Evolutionary conservation across 2,329 filamentous ascomycete genomes (phyloP), one percentile per base, ranked within the genome.

Genomic region (Ophiostoma sp.): DNA sequence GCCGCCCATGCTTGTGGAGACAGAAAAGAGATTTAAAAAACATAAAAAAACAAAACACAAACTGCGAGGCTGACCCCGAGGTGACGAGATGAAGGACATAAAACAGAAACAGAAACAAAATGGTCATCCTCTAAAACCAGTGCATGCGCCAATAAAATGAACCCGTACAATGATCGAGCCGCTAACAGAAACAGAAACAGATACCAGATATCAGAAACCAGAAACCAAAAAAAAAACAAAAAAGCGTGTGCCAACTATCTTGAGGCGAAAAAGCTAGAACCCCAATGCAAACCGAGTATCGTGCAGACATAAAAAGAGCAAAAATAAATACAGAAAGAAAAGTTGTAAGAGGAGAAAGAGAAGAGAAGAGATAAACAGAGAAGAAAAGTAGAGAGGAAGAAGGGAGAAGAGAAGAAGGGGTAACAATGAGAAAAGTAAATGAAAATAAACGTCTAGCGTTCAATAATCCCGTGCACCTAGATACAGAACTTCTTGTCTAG

Each of bases 401-500:
- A 67, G n/a, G 64, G 27, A 62, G 6, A 20, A 64, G 33, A 62
- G 41, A 11, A 64, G 17, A 52, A 36, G 17, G 31, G 52, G 23
- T 13, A 7, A 23, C 17, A 5, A 64, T 48, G 39, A 6, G 23
- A 31, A 67, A 27, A 52, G 8, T 5, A 48, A 39, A 57, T 17
- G 10, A 44, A 13, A 11, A 62, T 4, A n/a, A 13, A 31, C 7
- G 23, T 31, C 13, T 20, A 39, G 62, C 4, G 8, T 4, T 65
- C 35, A 27, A 39, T 1, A 60, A 8, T 33, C 13, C 67, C 4
- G 13, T 62, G 41, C 65, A 65, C 48, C 65, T 72, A 76, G 27
- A 75, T 74, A 70, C 75, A 76, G 54, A 77, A 77, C 68, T 76
- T 77, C 72, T 74, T 75, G 72, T 77, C 75, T n/a, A 77, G 67